Evolutionary conservation across 23 red algal genomes (phyloP), one percentile per base, ranked within the genome.

Genomic region (Gracilariopsis chorda): DNA sequence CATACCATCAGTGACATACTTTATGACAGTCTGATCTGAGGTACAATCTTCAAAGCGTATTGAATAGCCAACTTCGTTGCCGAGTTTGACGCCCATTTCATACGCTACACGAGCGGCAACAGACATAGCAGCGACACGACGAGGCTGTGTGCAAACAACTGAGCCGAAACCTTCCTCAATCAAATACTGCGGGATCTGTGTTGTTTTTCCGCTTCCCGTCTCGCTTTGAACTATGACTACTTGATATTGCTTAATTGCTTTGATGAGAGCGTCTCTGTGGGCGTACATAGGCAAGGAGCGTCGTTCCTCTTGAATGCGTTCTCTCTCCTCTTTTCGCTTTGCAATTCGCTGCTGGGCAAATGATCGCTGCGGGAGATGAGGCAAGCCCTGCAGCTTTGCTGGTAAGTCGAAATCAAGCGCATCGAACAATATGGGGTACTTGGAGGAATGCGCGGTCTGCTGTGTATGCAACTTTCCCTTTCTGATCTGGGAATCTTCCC

Each of bases 21-120:
- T 95, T 90, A 99, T 90, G 40, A 84, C 68, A 60, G 93, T 95
- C 64, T 92, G 63, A 19, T 90, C 73, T 2, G 81, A 87, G 37
- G 97, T 93, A 65, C 92, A 94, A 71, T 99, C 97, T 51, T 99
- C 97, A 68, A 96, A 99, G 21, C 97, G 97, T 33, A 99, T 92
- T 2, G 90, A 93, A 58, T 99, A 99, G 43, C 97, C 97, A 21
- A 99, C 93, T 42, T 84, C 71, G n/a, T 81, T 70, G 25, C 97
- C 97, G 5, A 99, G 78, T n/a, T 82, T 72, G 13, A 93, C 93
- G 27, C 76, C 83, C 73, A 96, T 78, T 88, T 99, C 97, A 30
- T 92, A 57, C 6, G 92, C 93, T 23, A 99, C 97, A 16, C 97
- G 97, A 33, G 84, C 80, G 8, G 97, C 97, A 33, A 99, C 97